Evolutionary conservation across 2,329 filamentous ascomycete species (phyloP).

Genomic region (Escovopsis weberi): DNA sequence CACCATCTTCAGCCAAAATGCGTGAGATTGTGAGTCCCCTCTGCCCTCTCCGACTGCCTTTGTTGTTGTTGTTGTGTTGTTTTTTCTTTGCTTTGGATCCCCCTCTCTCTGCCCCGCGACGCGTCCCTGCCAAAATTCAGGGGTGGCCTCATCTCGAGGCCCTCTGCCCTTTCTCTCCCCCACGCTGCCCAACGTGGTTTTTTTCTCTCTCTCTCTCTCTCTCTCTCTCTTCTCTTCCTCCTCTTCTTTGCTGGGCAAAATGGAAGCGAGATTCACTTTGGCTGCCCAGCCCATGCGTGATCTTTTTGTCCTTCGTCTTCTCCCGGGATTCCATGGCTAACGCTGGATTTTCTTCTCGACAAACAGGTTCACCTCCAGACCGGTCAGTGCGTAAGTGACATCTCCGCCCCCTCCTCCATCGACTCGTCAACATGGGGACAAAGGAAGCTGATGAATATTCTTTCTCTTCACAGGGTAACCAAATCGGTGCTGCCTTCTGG

Average conservation of each 20-base stretch:
- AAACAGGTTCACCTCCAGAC: slow-evolving; percentile 98
- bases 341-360: slow-evolving; percentile 29
- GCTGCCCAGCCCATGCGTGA: no score
- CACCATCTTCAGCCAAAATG: slow-evolving; percentile 33
- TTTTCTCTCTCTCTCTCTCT: no score
- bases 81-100: no score
- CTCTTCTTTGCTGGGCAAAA: background rate
- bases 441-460: no score
- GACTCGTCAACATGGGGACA: no score
- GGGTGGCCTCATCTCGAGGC: slow-evolving; percentile 24
- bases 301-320: background rate
- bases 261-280: background rate
- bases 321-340: slow-evolving; percentile 33
- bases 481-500: slow-evolving; percentile 99
- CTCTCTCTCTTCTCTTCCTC: no score
- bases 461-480: slow-evolving; percentile 63
- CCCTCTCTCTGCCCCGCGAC: slow-evolving; percentile 14
- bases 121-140: slow-evolving; percentile 19
- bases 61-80: background rate
- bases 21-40: slow-evolving; percentile 50
- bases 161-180: slow-evolving; percentile 3
- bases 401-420: slow-evolving; percentile 1
- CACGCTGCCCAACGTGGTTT: background rate
- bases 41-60: background rate
- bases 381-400: slow-evolving; percentile 79